Percentiles rank a stretch among this genome's conserved stretches.
These are phyloP conservation scores for Lentinula lateritia DNA, from an alignment of 768 basidiomycete species.

Conservation along the genomic window DNA sequence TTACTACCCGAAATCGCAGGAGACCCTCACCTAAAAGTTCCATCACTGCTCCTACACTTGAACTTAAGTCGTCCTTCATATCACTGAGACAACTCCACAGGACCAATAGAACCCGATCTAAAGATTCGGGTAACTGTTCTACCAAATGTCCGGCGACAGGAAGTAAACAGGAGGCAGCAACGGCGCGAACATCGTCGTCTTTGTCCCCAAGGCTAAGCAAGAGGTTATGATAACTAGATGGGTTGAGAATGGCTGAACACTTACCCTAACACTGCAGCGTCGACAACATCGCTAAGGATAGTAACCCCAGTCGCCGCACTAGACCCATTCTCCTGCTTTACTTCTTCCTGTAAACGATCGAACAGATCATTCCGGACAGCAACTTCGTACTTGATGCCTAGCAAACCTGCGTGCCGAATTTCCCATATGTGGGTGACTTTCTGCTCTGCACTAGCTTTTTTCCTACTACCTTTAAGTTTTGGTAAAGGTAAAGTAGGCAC, in stretches of 20 bases:
- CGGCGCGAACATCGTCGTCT: slow-evolving; percentile 95
- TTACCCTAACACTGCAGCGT: slow-evolving; percentile 88
- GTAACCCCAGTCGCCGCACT: slow-evolving; percentile 38
- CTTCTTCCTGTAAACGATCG: slow-evolving; percentile 11
- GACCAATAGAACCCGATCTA: slow-evolving; percentile 72
- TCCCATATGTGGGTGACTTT: slow-evolving; percentile 82
- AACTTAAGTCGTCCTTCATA: slow-evolving; percentile 95
- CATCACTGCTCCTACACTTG: slow-evolving; percentile 96
- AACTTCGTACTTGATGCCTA: slow-evolving; percentile 97
- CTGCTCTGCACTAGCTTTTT: slow-evolving; percentile 23
- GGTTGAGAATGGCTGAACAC: slow-evolving; percentile 12
- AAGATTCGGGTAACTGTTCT: slow-evolving; percentile 60
- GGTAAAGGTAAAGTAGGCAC: neutral
- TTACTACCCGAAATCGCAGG: neutral
- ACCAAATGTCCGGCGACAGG: slow-evolving; percentile 87
- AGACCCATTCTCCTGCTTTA: slow-evolving; percentile 32
- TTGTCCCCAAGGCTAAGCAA: slow-evolving; percentile 71
- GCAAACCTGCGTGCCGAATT: slow-evolving; percentile 93
- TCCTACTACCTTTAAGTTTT: slow-evolving; percentile 6
- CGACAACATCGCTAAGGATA: slow-evolving; percentile 77
- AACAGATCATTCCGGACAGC: slow-evolving; percentile 88
- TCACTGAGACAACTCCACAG: slow-evolving; percentile 88
- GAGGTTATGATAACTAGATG: neutral
- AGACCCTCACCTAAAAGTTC: slow-evolving; percentile 74
- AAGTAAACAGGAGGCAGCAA: slow-evolving; percentile 86